Base-by-base conservation (phyloP, 176 grass and related monocot species). In the Lolium perenne region DNA sequence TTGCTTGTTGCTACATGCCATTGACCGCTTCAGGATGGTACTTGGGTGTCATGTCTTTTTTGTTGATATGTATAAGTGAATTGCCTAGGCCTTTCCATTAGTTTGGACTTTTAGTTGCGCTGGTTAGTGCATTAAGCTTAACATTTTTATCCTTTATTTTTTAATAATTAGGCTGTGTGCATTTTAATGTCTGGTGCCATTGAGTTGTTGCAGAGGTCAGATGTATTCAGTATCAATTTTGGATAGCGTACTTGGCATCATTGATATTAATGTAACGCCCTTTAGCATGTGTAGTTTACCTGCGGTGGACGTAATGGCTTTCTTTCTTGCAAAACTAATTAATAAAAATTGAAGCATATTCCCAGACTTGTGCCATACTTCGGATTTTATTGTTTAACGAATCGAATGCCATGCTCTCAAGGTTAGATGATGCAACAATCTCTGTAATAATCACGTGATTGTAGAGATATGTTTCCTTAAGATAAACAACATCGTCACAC, bases 331-430 rank as follows among this genome's bases (percentile, higher is more conserved):
- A 32, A 32, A 65, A 65, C 12, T 29, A 56, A 56, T 38, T 66
- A 85, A 57, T 18, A 74, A 89, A 57, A 40, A 3, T 51, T 61
- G 40, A 59, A 83, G 74, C 74, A 74, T 65, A 48, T 83, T 61
- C 22, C 43, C 8, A 78, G 77, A 73, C 21, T 38, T 25, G 57
- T 57, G 22, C 47, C 84, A 83, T 74, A 49, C 20, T 67, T 74
- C 0, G 16, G 38, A 23, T 17, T 80, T 70, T 50, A 81, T 89
- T 85, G 46, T 84, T 82, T 53, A 75, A 87, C 50, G 41, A 87
- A 76, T 84, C 85, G 26, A 84, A 60, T 67, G 75, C 41, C 80
- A 87, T 87, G 63, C 40, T 80, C n/a, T 35, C 66, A 81, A 69
- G 32, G 32, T 35, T 35, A 20, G n/a, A 80, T 22, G 50, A 22